A percentile compares a stretch with the other conserved stretches of the same genome.
Conservation (phyloP, 2,329 filamentous ascomycete species). For the Exophiala spinifera region DNA sequence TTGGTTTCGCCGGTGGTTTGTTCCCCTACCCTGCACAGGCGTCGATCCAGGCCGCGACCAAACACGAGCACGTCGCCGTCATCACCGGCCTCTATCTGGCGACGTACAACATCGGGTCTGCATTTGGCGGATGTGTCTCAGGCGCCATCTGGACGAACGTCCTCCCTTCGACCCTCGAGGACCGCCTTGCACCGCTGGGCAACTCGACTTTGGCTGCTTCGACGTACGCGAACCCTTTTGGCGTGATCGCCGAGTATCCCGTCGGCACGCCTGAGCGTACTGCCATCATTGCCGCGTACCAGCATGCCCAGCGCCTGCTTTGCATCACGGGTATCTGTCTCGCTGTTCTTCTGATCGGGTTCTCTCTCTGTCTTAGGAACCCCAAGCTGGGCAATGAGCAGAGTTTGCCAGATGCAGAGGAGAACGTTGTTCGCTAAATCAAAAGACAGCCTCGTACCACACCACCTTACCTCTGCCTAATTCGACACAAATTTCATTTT, state of each 20-base stretch:
- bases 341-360: conserved; percentile 45
- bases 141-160: conserved; percentile 62
- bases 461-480: too few species aligned
- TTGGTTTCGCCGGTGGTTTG: conserved; percentile 63
- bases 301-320: conserved; percentile 46
- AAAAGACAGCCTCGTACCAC: neutral
- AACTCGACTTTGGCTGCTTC: conserved; percentile 41
- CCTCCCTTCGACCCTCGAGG: conserved; percentile 47
- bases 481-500: too few species aligned
- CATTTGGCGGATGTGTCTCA: conserved; percentile 59
- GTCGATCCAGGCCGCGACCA: conserved; percentile 48
- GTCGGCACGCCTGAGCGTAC: conserved; percentile 46
- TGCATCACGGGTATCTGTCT: conserved; percentile 52
- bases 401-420: conserved; percentile 44
- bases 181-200: conserved; percentile 34
- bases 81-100: conserved; percentile 63
- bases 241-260: conserved; percentile 37
- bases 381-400: conserved; percentile 47
- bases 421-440: conserved; percentile 14
- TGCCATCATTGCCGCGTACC: conserved; percentile 45
- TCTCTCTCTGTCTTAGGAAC: conserved; percentile 46
- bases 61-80: conserved; percentile 59
- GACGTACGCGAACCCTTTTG: conserved; percentile 45
- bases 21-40: conserved; percentile 55
- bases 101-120: conserved; percentile 61